Base-by-base conservation (phyloP, 495 filamentous ascomycete species). In the Xylaria intraflava region DNA sequence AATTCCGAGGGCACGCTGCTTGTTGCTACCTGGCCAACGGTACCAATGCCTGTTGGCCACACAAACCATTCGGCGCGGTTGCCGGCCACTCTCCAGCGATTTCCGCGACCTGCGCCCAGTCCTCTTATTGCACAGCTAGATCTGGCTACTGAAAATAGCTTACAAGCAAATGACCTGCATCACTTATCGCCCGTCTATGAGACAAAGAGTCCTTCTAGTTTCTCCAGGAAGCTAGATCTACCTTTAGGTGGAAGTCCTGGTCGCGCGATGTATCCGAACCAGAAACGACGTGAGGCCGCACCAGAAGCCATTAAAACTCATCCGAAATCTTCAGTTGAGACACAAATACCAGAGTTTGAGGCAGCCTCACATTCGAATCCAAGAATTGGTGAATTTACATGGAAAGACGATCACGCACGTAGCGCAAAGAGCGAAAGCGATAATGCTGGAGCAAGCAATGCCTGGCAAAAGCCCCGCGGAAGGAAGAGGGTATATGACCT, bases 141-240 rank as follows among this genome's bases (percentile, higher is more conserved):
- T 39, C 65, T 77, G 11, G 74, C 74, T 6, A 72, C 69, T 1
- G 62, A 64, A 8, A 67, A 69, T 17, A 24, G 22, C 33, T 12
- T 53, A 19, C 58, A 65, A 22, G 49, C 57, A 22, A 67, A 60
- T 10, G 73, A 76, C n/a, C 52, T 69, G 30, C 65, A 69, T 23
- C 72, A 79, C 46, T 69, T 82, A 4, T 82, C 78, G 14, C 78
- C 78, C 1, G 78, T 82, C 0, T 79, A 78, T 44, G 78, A 82
- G 61, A 63, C 73, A 17, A 70, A 73, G 19, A 76, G 77, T 2
- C 76, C 78, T 1, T 76, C 77, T 3, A 75, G 62, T 16, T 65
- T 66, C 6, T 54, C 65, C 42, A 64, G 72, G 16, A 72, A 68
- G 54, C 63, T 69, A 39, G 73, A 75, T 2, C 35, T 61, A 1